phyloP scores from a whole-genome alignment of 2,329 filamentous ascomycete species.

The Huntiella bhutanensis region DNA sequence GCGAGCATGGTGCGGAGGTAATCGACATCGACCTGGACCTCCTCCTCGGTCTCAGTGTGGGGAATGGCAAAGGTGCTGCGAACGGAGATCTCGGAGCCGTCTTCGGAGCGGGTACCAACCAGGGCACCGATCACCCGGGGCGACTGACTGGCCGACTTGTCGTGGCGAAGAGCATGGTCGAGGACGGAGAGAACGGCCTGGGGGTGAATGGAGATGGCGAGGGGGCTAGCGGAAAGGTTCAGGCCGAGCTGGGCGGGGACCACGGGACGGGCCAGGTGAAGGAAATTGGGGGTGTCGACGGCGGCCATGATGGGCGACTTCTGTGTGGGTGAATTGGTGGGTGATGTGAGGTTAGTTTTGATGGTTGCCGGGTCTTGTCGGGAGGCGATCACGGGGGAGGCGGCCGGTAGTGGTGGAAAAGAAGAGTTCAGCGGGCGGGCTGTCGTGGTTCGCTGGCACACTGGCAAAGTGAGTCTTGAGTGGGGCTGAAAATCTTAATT shows the following conservation, averaged over 20 bases:
- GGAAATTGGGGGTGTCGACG: conserved; percentile 61
- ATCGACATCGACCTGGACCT: conserved; percentile 98
- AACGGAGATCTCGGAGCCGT: conserved; percentile 92
- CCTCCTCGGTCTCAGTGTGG: conserved; percentile 91
- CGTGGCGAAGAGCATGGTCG: conserved; percentile 85
- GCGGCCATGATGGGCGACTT: conserved; percentile 68
- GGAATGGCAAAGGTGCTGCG: conserved; percentile 94
- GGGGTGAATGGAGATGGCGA: conserved; percentile 87
- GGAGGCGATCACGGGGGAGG: neutral
- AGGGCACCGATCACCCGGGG: conserved; percentile 94
- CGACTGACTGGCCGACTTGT: conserved; percentile 56
- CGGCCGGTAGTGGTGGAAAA: neutral
- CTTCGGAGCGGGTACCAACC: conserved; percentile 80
- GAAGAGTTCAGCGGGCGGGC: neutral
- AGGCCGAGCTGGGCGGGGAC: conserved; percentile 63
- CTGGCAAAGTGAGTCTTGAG: no score
- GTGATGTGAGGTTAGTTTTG: neutral
- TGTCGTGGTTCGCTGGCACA: no score
- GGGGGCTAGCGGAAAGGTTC: conserved; percentile 72
- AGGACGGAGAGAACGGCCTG: conserved; percentile 67
- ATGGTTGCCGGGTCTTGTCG: neutral
- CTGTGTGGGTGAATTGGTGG: conserved; percentile 27
- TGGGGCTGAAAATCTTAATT: no score
- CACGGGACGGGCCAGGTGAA: conserved; percentile 84
- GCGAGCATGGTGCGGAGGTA: conserved; percentile 99